A percentile compares a stretch with the other conserved stretches of the same genome.
Evolutionary conservation across 495 filamentous ascomycete species (phyloP).

Genomic region (Mytilinidion resinicola): DNA sequence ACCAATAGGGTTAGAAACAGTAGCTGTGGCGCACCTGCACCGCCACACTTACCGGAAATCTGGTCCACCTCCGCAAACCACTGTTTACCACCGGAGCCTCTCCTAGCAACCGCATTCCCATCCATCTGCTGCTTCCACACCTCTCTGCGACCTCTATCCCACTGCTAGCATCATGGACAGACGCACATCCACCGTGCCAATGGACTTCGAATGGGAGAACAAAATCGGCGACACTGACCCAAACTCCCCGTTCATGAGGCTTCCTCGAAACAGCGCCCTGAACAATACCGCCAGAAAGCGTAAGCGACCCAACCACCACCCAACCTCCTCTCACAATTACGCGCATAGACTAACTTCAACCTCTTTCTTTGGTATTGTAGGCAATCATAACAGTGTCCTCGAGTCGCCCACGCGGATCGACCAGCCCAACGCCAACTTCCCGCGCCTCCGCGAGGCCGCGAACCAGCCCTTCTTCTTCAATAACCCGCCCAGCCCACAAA

Average conservation of each 20-base stretch:
- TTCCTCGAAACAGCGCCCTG: not conserved
- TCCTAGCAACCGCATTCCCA: not conserved
- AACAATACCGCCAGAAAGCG: slow-evolving; percentile 23
- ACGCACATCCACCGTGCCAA: slow-evolving; percentile 17
- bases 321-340: not conserved
- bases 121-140: not conserved
- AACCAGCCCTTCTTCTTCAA: slow-evolving; percentile 40
- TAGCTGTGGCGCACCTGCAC: not conserved
- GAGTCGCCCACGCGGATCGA: slow-evolving; percentile 46
- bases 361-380: slow-evolving; percentile 30
- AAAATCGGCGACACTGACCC: slow-evolving; percentile 16
- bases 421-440: slow-evolving; percentile 29
- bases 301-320: slow-evolving; percentile 13
- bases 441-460: slow-evolving; percentile 45
- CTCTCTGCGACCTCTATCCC: not conserved
- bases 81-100: not conserved
- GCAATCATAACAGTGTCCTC: slow-evolving; percentile 43
- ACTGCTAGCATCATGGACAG: not conserved
- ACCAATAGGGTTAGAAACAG: too few relatives aligned
- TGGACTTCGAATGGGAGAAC: slow-evolving; percentile 30
- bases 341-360: slow-evolving; percentile 1
- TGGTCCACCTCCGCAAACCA: not conserved
- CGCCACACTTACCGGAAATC: not conserved
- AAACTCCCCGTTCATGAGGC: slow-evolving; percentile 20
- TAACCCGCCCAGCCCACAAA: slow-evolving; percentile 32